Conservation (phyloP, 352 stramenopile species). For the Globisporangium rhizosaccharum region DNA sequence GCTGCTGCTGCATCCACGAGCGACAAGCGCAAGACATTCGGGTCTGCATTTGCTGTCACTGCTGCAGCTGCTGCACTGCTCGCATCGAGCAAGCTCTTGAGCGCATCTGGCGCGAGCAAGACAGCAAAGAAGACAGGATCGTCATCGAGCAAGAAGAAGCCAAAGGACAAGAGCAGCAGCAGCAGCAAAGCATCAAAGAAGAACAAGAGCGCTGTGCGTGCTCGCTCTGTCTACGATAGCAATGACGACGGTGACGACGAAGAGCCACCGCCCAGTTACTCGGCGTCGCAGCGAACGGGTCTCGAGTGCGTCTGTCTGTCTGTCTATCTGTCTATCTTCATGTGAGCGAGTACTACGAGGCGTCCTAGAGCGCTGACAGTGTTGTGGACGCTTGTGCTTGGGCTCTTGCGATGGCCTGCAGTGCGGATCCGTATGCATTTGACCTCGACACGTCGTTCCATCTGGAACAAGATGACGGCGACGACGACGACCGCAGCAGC, state of each 20-base stretch:
- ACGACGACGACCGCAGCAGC: slow-evolving; percentile 2
- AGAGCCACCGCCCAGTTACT: slow-evolving; percentile 53
- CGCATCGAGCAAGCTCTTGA: slow-evolving; percentile 35
- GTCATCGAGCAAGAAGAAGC: slow-evolving; percentile 19
- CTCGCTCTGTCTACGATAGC: neutral
- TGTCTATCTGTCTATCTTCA: neutral
- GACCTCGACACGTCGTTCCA: slow-evolving; percentile 42
- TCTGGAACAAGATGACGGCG: slow-evolving; percentile 19
- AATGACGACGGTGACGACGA: slow-evolving; percentile 41
- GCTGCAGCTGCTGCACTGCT: slow-evolving; percentile 45
- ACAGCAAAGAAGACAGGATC: slow-evolving; percentile 4
- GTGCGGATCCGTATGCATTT: slow-evolving; percentile 70
- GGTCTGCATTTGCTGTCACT: slow-evolving; percentile 35
- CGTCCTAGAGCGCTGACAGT: too few species aligned
- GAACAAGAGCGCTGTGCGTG: slow-evolving; percentile 13
- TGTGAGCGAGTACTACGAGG: too few species aligned
- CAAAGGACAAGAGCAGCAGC: slow-evolving; percentile 18
- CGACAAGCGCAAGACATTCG: slow-evolving; percentile 8
- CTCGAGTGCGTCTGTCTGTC: slow-evolving; percentile 19
- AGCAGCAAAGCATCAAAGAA: slow-evolving; percentile 10
- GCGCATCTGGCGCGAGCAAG: slow-evolving; percentile 14
- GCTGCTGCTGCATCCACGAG: neutral
- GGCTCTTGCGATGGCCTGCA: slow-evolving; percentile 8
- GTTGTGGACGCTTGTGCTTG: too few species aligned
- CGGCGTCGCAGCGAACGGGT: slow-evolving; percentile 19